A percentile compares a stretch with the other conserved stretches of the same genome.
Conservation (phyloP, 345 rosid genomes). For the Syzygium aqueum region DNA sequence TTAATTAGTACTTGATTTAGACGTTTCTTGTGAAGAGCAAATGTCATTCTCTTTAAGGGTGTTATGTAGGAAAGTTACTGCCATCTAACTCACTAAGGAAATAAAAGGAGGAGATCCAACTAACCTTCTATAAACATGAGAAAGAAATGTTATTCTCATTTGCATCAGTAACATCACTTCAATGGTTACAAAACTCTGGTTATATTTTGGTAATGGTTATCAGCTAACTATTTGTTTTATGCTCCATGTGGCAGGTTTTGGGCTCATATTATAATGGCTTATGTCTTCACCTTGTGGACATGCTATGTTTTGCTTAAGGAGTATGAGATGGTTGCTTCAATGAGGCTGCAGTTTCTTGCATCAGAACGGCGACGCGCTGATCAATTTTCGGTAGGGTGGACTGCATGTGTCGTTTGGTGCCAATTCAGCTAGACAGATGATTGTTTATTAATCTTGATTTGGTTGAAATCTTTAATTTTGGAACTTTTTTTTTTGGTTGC, state of each 20-base stretch:
- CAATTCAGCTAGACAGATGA: background rate
- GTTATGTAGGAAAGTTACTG: background rate
- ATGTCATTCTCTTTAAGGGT: background rate
- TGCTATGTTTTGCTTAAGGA: slow-evolving; percentile 69
- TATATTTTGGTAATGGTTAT: background rate
- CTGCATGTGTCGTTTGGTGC: background rate
- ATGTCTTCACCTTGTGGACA: slow-evolving; percentile 86
- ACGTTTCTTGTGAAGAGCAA: background rate
- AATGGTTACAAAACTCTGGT: background rate
- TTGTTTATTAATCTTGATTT: background rate
- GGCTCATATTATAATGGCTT: slow-evolving; percentile 76
- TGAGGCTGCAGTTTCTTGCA: slow-evolving; percentile 85
- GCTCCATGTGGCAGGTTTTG: slow-evolving; percentile 46
- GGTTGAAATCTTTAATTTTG: background rate
- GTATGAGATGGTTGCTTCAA: slow-evolving; percentile 66
- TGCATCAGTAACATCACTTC: background rate
- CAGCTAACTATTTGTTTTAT: background rate
- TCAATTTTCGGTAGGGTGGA: slow-evolving; percentile 64
- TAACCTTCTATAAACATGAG: background rate
- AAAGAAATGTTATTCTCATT: background rate
- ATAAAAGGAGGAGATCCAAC: background rate
- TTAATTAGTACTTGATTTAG: background rate
- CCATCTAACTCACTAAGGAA: background rate
- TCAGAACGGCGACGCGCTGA: slow-evolving; percentile 82
- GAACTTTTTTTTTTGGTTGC: background rate